Conservation (phyloP, 306 rosid genomes). For the Prunus kanzakura region DNA sequence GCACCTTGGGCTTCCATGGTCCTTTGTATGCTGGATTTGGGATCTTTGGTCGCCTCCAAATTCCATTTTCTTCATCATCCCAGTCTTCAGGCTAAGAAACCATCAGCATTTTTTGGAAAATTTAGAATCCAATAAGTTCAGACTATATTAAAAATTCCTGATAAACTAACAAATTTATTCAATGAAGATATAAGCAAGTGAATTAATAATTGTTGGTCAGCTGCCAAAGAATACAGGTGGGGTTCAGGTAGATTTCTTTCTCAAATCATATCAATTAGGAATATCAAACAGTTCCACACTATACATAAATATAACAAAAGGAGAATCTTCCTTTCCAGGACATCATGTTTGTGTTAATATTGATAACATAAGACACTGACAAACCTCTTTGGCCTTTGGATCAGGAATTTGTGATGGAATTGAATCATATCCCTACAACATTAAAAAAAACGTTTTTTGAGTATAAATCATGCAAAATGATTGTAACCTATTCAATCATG, state of each 20-base stretch:
- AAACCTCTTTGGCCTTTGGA: slow-evolving; percentile 78
- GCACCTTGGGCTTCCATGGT: slow-evolving; percentile 92
- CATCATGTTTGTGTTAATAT: background rate
- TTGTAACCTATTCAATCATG: slow-evolving; percentile 5
- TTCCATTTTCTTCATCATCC: slow-evolving; percentile 86
- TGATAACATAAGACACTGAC: slow-evolving; percentile 15
- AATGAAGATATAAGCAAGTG: background rate
- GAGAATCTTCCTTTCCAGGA: background rate
- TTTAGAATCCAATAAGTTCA: slow-evolving; percentile 6
- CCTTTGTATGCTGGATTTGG: slow-evolving; percentile 90
- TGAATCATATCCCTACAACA: slow-evolving; percentile 65
- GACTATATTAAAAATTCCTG: background rate
- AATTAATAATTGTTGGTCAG: background rate
- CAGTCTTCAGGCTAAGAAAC: slow-evolving; percentile 66
- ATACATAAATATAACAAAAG: background rate
- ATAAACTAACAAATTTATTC: slow-evolving; percentile 5
- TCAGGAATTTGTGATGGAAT: slow-evolving; percentile 76
- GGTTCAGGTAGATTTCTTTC: background rate
- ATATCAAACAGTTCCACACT: background rate
- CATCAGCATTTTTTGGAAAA: slow-evolving; percentile 6
- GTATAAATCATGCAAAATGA: background rate
- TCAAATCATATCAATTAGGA: background rate
- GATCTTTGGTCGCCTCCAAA: slow-evolving; percentile 78
- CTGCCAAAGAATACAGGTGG: background rate
- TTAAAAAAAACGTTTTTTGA: slow-evolving; percentile 2